Evolutionary conservation across 176 grass and related monocot species (phyloP), one percentile per base, ranked within the genome.

Genomic region (Zoysia pacifica): DNA sequence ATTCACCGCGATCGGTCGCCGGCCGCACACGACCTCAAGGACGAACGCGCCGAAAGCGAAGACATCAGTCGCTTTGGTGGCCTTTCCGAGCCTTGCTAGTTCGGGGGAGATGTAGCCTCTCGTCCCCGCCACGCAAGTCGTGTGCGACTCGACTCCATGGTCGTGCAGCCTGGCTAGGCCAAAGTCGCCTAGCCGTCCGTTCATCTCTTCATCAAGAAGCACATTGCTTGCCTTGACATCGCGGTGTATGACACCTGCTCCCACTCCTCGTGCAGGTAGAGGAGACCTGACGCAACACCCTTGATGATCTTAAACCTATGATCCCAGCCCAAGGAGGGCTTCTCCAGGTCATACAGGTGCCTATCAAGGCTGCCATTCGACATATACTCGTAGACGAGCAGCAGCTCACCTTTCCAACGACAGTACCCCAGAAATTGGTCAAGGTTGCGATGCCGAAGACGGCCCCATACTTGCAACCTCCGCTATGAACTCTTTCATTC

Each of bases 191-290:
- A 85, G 14, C 0, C 58, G 19, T 18, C 6, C 74, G 10, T 72
- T 85, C 83, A 85, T 71, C 0, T 78, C n/a, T 3, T 1, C 5
- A 16, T 85, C 83, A 1, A 85, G 73, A 1, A 78, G 75, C 2
- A 83, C 72, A 9, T 83, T 83, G 42, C 50, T 83, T 11, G 81
- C 72, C 52, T 83, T 83, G 28, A 84, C 5, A 10, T 84, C 82
- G 0, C 74, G 37, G 7, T 78, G 82, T 0, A 84, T 77, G 5
- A 84, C 82, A 19, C 65, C 18, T 84, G 48, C 0, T 84, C 82
- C 74, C 74, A 84, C n/a, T 71, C 55, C n/a, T 84, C 74, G 2
- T 84, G 82, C n/a, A 84, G 54, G 44, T 84, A 84, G 2, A 84
- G 55, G 12, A 84, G 13, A 3, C 55, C 66, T 0, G 37, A 45